Evolutionary conservation across 805 yeast genomes (phyloP).

Genomic region (Nakazawaea ishiwadae): DNA sequence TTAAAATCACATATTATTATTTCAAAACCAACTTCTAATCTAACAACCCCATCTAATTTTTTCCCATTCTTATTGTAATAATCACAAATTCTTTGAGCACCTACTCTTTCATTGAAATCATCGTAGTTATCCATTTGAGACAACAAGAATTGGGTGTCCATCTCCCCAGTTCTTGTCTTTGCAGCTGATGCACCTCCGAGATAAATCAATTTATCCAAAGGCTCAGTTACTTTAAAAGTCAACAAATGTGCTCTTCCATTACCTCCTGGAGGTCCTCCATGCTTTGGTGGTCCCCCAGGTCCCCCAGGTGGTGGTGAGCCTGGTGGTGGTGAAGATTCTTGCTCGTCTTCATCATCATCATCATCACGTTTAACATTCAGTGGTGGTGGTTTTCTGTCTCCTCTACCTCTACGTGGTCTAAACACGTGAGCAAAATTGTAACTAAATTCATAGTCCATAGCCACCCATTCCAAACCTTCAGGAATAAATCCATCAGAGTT

Average conservation of each 20-base stretch:
- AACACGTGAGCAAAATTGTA: constrained; percentile 35
- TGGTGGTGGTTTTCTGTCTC: not conserved
- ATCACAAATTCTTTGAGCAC: constrained; percentile 47
- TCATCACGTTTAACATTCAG: too few relatives aligned
- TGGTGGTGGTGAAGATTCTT: too few relatives aligned
- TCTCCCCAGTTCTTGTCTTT: constrained; percentile 49
- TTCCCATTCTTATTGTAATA: constrained; percentile 52
- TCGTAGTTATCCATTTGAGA: constrained; percentile 28
- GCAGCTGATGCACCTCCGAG: constrained; percentile 74
- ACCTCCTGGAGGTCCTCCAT: not conserved
- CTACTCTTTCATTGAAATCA: constrained; percentile 34
- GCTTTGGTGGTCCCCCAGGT: too few relatives aligned
- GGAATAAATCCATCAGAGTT: constrained; percentile 39
- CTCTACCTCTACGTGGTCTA: constrained; percentile 14
- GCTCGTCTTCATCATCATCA: too few relatives aligned
- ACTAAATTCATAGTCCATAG: constrained; percentile 60
- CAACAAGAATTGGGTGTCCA: constrained; percentile 51
- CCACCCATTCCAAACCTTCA: constrained; percentile 52
- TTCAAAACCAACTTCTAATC: constrained; percentile 61
- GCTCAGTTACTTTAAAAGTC: constrained; percentile 43
- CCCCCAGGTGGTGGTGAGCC: constrained; percentile 9
- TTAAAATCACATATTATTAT: constrained; percentile 55
- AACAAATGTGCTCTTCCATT: constrained; percentile 24
- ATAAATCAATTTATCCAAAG: constrained; percentile 43
- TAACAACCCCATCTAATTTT: constrained; percentile 48